phyloP scores from a whole-genome alignment of 2,329 filamentous ascomycete genomes.

The Mycosphaerella sp. region DNA sequence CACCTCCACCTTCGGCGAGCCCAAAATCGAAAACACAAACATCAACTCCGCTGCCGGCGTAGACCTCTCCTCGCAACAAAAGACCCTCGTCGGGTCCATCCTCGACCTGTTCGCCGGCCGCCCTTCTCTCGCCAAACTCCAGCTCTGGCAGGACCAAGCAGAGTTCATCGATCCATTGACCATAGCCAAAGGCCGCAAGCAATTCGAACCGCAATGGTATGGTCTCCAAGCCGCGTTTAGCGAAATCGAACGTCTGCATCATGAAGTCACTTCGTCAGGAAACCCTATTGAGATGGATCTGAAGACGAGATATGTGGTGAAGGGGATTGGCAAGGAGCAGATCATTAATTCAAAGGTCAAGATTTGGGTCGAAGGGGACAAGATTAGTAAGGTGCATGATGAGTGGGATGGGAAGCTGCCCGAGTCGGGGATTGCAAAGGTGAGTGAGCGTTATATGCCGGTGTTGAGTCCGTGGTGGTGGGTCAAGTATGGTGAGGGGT shows the following conservation, averaged over 20 bases:
- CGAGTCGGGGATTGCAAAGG: conserved; percentile 46
- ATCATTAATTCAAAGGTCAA: conserved; percentile 45
- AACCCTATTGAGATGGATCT: conserved; percentile 56
- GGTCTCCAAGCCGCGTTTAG: conserved; percentile 54
- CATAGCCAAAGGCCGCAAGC: conserved; percentile 50
- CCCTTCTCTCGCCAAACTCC: conserved; percentile 53
- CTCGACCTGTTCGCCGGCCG: conserved; percentile 58
- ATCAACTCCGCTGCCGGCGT: conserved; percentile 50
- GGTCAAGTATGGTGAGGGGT: conserved; percentile 35
- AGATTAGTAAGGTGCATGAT: conserved; percentile 50
- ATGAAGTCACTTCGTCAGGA: conserved; percentile 49
- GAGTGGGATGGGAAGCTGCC: conserved; percentile 51
- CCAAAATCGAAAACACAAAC: conserved; percentile 51
- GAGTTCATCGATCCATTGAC: conserved; percentile 56
- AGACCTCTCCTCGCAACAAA: conserved; percentile 46
- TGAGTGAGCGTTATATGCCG: conserved; percentile 36
- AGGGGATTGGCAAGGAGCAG: conserved; percentile 49
- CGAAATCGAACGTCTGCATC: conserved; percentile 51
- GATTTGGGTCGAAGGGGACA: conserved; percentile 42
- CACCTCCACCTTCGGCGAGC: conserved; percentile 23
- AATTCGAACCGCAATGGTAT: conserved; percentile 51
- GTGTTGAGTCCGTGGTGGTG: conserved; percentile 37
- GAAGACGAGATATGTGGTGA: conserved; percentile 49
- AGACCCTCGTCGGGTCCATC: conserved; percentile 52
- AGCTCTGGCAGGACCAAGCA: conserved; percentile 54